Percentiles rank a stretch among this genome's conserved stretches.
phyloP scores from a whole-genome alignment of 2,329 filamentous ascomycete species.

The Sclerotinia spermophila region DNA sequence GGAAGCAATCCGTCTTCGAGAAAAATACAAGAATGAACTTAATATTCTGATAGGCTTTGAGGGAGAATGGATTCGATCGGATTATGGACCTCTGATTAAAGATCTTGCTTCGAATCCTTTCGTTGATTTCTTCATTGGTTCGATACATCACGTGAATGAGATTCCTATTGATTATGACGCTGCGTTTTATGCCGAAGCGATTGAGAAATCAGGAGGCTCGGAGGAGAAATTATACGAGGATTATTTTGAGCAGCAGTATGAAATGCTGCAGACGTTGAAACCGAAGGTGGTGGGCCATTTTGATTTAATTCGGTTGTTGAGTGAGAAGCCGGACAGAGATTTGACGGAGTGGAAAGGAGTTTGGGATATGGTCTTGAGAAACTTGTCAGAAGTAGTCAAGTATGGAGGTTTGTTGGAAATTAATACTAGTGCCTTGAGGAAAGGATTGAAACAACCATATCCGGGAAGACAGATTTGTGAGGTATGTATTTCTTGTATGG shows the following conservation, averaged over 20 bases:
- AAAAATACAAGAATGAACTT: constrained; percentile 67
- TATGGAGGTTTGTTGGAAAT: constrained; percentile 86
- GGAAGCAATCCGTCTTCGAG: constrained; percentile 71
- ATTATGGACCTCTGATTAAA: constrained; percentile 54
- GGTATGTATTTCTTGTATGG: constrained; percentile 25
- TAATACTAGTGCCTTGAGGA: constrained; percentile 82
- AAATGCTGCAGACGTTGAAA: constrained; percentile 69
- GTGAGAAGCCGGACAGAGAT: constrained; percentile 61
- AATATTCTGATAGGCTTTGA: constrained; percentile 87
- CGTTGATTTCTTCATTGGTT: constrained; percentile 90
- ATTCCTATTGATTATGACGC: constrained; percentile 86
- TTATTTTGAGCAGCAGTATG: constrained; percentile 85
- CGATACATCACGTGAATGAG: constrained; percentile 82
- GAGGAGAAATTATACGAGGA: constrained; percentile 74
- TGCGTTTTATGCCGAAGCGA: constrained; percentile 53
- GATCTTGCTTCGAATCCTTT: constrained; percentile 55
- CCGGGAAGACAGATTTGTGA: constrained; percentile 74
- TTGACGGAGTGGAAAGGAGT: constrained; percentile 57
- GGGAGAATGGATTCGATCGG: constrained; percentile 81
- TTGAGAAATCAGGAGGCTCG: constrained; percentile 45
- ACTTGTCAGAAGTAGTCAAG: constrained; percentile 64
- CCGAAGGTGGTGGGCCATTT: constrained; percentile 90
- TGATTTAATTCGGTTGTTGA: constrained; percentile 82
- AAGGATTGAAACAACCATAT: constrained; percentile 89
- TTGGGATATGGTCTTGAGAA: constrained; percentile 71